Conservation (phyloP, 768 basidiomycete genomes). For the Lentinula lateritia region DNA sequence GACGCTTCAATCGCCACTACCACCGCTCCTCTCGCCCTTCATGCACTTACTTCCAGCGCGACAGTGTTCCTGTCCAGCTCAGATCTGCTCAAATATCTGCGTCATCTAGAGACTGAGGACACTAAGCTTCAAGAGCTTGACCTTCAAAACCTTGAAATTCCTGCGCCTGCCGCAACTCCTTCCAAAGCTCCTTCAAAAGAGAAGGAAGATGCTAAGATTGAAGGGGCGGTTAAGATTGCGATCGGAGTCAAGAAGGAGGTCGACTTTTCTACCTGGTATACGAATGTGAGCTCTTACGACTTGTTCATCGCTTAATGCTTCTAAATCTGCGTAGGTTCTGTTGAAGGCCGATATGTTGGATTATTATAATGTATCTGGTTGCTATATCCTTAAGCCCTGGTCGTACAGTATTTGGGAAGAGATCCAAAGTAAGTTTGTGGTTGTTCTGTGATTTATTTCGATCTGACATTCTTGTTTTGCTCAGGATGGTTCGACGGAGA, state of each 20-base stretch:
- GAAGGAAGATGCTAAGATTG: slow-evolving; percentile 75
- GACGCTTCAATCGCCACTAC: slow-evolving; percentile 76
- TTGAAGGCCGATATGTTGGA: slow-evolving; percentile 99
- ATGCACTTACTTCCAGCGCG: slow-evolving; percentile 60
- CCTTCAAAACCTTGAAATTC: slow-evolving; percentile 53
- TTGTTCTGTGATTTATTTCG: background rate
- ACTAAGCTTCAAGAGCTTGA: slow-evolving; percentile 70
- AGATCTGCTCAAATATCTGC: slow-evolving; percentile 70
- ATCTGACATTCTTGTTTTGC: background rate
- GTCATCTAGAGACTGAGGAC: slow-evolving; percentile 61
- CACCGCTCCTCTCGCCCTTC: slow-evolving; percentile 65
- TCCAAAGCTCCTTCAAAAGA: slow-evolving; percentile 39
- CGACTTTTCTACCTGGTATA: slow-evolving; percentile 93
- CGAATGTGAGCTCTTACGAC: slow-evolving; percentile 53
- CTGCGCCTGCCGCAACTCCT: slow-evolving; percentile 29
- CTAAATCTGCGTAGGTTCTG: slow-evolving; percentile 59
- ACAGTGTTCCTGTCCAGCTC: slow-evolving; percentile 78
- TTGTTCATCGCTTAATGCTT: background rate
- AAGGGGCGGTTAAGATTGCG: slow-evolving; percentile 87
- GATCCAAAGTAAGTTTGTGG: slow-evolving; percentile 66
- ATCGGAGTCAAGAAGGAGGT: slow-evolving; percentile 95
- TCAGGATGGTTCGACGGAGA: slow-evolving; percentile 88
- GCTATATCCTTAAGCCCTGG: slow-evolving; percentile 98
- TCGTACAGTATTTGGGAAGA: slow-evolving; percentile 96
- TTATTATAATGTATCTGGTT: slow-evolving; percentile 97